Base-by-base conservation (phyloP, 176 grass and related monocot genomes). In the Phragmites australis region DNA sequence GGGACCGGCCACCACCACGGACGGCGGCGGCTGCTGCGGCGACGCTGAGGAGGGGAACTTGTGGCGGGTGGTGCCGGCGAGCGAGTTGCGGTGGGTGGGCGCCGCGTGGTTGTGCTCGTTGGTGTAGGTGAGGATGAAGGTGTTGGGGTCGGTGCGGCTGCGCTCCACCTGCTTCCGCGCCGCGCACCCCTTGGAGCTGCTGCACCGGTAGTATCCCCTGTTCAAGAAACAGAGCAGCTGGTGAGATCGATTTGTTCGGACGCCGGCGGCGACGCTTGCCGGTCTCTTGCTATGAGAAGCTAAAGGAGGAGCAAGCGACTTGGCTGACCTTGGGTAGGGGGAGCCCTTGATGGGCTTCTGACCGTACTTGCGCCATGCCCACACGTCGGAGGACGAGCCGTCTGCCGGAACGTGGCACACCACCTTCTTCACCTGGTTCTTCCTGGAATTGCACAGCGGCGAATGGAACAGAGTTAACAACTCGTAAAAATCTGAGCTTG, bases 401-500 rank as follows among this genome's bases (percentile, higher is more conserved):
- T 93, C 89, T 26, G 84, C 94, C 77, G 91, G 87, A 45, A 97
- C 94, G 32, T 90, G 85, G 30, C 87, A 65, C 41, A 94, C 91
- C 72, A 94, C 91, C 82, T 88, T 93, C 89, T 97, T 97, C 87
- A 92, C 89, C 86, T 94, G 91, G 83, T 92, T 97, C 91, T 90
- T 97, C 72, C 94, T 93, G 78, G 22, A 72, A 59, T 23, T 57
- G 56, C 39, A 15, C 9, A 18, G 14, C 46, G 1, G 2, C 62
- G 21, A 1, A 6, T 21, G 16, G 6, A 73, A 21, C 48, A 66
- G 5, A 6, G 14, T 70, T 7, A 76, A 79, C 44, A 87, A 37
- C 72, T 39, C 16, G 74, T 49, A 55, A 78, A 70, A 40, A 67
- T 27, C 46, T 51, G 8, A n/a, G 23, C 25, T 55, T 27, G 52